Evolutionary conservation across 202 grass and related monocot genomes (phyloP), one percentile per base, ranked within the genome.

Genomic region (Tripidium arundinaceum): DNA sequence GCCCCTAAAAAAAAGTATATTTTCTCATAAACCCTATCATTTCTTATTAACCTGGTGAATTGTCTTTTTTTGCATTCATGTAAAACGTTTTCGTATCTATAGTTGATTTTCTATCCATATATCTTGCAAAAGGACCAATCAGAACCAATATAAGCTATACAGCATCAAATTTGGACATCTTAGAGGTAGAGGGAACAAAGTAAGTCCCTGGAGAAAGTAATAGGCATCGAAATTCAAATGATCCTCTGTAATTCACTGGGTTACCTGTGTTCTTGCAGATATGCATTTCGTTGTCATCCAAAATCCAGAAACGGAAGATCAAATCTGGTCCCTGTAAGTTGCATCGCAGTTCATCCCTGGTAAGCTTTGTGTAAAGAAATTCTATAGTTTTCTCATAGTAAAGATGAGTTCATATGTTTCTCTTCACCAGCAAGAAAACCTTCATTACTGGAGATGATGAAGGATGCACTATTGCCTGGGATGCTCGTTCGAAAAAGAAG

Each of bases 381-480:
- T 87, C 43, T 70, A 62, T 50, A 60, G 41, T 78, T 62, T 70
- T 85, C 24, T 88, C n/a, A 37, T 74, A 50, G 16, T 62, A 8
- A 27, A 81, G 52, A 45, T 75, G 21, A 81, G 3, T 50, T 6
- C 52, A 15, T 45, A 70, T 81, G 73, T 49, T 73, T 79, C 31
- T 68, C 24, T 65, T 57, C 43, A 26, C 24, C 90, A 95, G 90
- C 79, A 77, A 83, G 15, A 81, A 64, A 80, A 88, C 52, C 18
- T 95, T 95, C 81, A 62, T 90, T 83, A 90, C 85, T 7, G 90
- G 93, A 85, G 90, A 95, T 80, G 85, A 90, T 84, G 79, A 86
- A 84, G 92, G 92, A 77, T 82, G 81, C 64, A 15, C 81, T 67
- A 89, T 92, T 64, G 57, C 70, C 2, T 90, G 89, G 92, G 84